These are phyloP conservation scores for Evernia prunastri DNA, from an alignment of 495 filamentous ascomycete species.

Conservation along the genomic window DNA sequence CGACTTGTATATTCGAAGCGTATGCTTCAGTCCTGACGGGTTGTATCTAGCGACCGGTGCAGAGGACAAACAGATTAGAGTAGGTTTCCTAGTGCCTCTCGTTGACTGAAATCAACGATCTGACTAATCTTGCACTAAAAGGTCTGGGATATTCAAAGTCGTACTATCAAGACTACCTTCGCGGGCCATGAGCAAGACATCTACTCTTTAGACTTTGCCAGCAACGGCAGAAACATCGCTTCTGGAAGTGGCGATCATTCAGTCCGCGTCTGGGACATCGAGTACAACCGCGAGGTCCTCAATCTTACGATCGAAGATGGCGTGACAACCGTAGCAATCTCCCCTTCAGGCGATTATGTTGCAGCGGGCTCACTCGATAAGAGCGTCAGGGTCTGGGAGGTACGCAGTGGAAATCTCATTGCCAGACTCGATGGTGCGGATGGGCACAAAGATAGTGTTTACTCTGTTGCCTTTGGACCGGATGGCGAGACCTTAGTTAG, in stretches of 20 bases:
- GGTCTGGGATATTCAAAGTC: conserved; percentile 80
- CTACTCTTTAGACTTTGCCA: conserved; percentile 85
- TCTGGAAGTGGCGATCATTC: conserved; percentile 85
- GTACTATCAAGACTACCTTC: conserved; percentile 76
- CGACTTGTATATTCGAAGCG: conserved; percentile 84
- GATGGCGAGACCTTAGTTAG: conserved; percentile 82
- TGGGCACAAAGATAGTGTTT: conserved; percentile 89
- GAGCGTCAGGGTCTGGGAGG: conserved; percentile 87
- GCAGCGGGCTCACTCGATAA: conserved; percentile 85
- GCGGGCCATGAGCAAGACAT: conserved; percentile 87
- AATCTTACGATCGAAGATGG: conserved; percentile 83
- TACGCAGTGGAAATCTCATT: conserved; percentile 68
- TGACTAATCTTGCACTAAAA: conserved; percentile 32
- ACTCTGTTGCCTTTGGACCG: conserved; percentile 84
- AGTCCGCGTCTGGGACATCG: conserved; percentile 83
- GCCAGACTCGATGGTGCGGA: conserved; percentile 75
- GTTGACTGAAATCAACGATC: conserved; percentile 4
- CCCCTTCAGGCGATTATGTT: conserved; percentile 78
- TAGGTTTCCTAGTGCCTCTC: conserved; percentile 40
- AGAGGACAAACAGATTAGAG: conserved; percentile 85
- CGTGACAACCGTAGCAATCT: conserved; percentile 87
- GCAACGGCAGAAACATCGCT: conserved; percentile 80
- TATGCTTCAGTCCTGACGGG: conserved; percentile 89
- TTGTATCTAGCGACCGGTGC: conserved; percentile 84
- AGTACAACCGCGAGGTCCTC: conserved; percentile 63